Conservation (phyloP, 164 flowering plant species). For the Magnolia officinalis region DNA sequence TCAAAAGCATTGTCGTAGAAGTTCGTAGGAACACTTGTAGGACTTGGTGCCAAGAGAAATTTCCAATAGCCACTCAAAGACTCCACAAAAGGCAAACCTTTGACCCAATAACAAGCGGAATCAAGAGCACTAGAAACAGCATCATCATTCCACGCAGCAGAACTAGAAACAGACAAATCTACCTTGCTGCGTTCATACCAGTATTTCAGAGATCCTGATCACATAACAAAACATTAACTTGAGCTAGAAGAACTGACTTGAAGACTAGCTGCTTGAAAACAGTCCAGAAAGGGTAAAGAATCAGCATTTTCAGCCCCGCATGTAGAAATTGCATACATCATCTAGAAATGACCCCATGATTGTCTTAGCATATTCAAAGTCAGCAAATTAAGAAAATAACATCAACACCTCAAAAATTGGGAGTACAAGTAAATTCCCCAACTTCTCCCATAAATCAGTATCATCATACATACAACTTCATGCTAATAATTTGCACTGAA, state of each 20-base stretch:
- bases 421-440: too few relatives aligned
- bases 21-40: slow-evolving; percentile 47
- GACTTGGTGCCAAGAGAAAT: slow-evolving; percentile 67
- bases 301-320: not conserved
- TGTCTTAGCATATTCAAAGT: not conserved
- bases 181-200: slow-evolving; percentile 86
- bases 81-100: slow-evolving; percentile 77
- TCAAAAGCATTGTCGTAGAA: slow-evolving; percentile 52
- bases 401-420: not conserved
- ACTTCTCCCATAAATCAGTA: too few relatives aligned
- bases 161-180: slow-evolving; percentile 45
- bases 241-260: not conserved
- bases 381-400: not conserved
- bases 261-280: not conserved
- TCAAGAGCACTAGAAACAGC: slow-evolving; percentile 76
- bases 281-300: not conserved
- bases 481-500: too few relatives aligned
- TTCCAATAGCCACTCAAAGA: slow-evolving; percentile 90
- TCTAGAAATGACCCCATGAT: not conserved
- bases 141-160: slow-evolving; percentile 88
- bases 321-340: not conserved
- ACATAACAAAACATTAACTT: slow-evolving; percentile 9
- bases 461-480: too few relatives aligned
- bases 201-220: slow-evolving; percentile 71
- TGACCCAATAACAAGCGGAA: slow-evolving; percentile 76